These are phyloP conservation scores for Calonectria henricotiae DNA, from an alignment of 2,329 filamentous ascomycete genomes.

Conservation along the genomic window DNA sequence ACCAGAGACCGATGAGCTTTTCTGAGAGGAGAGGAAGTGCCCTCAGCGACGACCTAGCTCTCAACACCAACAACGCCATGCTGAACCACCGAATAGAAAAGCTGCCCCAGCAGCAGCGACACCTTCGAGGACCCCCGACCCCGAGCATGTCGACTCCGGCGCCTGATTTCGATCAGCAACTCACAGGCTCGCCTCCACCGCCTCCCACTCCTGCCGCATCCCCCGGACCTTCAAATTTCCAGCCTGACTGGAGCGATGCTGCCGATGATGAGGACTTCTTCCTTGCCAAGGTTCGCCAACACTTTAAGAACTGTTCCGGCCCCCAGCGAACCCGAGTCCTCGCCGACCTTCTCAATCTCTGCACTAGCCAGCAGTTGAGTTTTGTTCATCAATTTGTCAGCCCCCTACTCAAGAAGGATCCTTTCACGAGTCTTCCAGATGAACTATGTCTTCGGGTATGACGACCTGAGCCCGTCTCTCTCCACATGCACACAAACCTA, in stretches of 20 bases:
- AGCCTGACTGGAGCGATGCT: slow-evolving; percentile 83
- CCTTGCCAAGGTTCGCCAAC: slow-evolving; percentile 82
- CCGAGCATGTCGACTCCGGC: slow-evolving; percentile 78
- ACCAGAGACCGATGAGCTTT: slow-evolving; percentile 70
- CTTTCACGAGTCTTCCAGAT: slow-evolving; percentile 91
- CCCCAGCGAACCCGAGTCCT: slow-evolving; percentile 86
- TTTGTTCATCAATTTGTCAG: slow-evolving; percentile 98
- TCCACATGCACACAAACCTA: neutral
- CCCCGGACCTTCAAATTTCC: slow-evolving; percentile 74
- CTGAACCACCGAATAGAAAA: slow-evolving; percentile 70
- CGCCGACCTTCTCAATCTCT: slow-evolving; percentile 91
- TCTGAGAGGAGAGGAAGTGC: slow-evolving; percentile 75
- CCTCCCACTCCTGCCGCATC: slow-evolving; percentile 78
- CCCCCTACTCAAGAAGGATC: slow-evolving; percentile 94
- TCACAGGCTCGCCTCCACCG: slow-evolving; percentile 75
- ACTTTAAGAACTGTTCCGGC: slow-evolving; percentile 85
- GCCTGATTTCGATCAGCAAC: slow-evolving; percentile 74
- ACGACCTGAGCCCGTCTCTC: slow-evolving; percentile 33
- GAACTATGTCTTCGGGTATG: slow-evolving; percentile 91
- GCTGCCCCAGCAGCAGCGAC: slow-evolving; percentile 60
- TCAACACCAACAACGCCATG: slow-evolving; percentile 66
- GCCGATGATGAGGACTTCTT: slow-evolving; percentile 88
- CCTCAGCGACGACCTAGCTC: slow-evolving; percentile 71
- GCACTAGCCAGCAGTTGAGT: slow-evolving; percentile 94
- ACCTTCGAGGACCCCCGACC: slow-evolving; percentile 73